Percentiles rank a stretch among this genome's conserved stretches.
Conservation (phyloP, 805 yeast species). For the Saturnispora saitoi region DNA sequence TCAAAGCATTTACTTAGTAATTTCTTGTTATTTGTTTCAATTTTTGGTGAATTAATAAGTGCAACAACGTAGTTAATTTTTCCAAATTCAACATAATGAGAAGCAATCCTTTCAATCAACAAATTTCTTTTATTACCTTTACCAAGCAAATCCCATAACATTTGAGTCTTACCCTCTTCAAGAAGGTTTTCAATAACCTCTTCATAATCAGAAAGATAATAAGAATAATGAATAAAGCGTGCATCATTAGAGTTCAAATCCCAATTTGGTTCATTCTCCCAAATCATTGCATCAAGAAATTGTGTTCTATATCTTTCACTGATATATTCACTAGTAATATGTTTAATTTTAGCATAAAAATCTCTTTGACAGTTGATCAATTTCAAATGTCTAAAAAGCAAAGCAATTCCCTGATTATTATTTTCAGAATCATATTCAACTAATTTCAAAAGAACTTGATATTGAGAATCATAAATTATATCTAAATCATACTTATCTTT, state of each 20-base stretch:
- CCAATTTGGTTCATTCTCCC: neutral
- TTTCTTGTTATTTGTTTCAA: neutral
- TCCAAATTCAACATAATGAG: neutral
- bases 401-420: neutral
- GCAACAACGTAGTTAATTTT: neutral
- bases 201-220: neutral
- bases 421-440: neutral
- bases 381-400: neutral
- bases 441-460: conserved; percentile 2
- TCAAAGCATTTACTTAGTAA: neutral
- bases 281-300: neutral
- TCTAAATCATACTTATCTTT: neutral
- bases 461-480: conserved; percentile 1
- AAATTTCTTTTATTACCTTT: neutral
- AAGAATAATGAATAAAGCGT: neutral
- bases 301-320: neutral
- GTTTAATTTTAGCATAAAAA: neutral
- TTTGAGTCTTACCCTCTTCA: neutral
- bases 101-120: neutral
- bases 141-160: neutral
- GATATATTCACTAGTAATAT: neutral
- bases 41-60: neutral
- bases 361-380: neutral
- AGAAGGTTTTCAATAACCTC: neutral
- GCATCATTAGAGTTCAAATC: neutral